These are phyloP conservation scores for Eucalyptus caleyi DNA, from an alignment of 345 rosid genomes.

Conservation along the genomic window DNA sequence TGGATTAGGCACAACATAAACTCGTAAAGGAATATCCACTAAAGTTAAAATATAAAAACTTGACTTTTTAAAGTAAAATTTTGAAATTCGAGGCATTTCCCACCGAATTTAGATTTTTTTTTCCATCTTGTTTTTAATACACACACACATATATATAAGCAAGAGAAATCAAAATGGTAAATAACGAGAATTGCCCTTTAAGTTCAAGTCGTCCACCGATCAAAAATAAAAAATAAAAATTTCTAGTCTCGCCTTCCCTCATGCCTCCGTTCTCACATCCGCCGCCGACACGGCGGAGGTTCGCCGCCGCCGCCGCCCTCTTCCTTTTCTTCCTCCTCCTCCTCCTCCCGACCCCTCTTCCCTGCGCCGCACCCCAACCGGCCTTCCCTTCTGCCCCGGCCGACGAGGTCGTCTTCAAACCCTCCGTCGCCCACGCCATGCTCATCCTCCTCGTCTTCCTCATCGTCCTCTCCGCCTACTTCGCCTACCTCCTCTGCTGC, in stretches of 20 bases:
- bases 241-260: not conserved
- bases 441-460: not conserved
- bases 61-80: not conserved
- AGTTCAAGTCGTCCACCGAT: not conserved
- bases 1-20: not conserved
- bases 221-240: not conserved
- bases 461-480: not conserved
- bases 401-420: not conserved
- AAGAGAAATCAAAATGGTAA: not conserved
- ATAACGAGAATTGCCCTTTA: not conserved
- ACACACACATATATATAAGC: not conserved
- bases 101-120: not conserved
- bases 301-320: not conserved
- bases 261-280: not conserved
- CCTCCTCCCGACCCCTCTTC: not conserved
- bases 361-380: not conserved
- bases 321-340: not conserved
- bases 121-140: not conserved
- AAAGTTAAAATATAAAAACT: not conserved
- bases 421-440: not conserved
- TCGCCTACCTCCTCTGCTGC: not conserved
- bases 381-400: not conserved
- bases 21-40: not conserved
- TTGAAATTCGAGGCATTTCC: not conserved
- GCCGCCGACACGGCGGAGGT: not conserved